Percentiles rank a stretch among this genome's conserved stretches.
phyloP scores from a whole-genome alignment of 352 stramenopile genomes.

The Pilasporangium apinafurcum region DNA sequence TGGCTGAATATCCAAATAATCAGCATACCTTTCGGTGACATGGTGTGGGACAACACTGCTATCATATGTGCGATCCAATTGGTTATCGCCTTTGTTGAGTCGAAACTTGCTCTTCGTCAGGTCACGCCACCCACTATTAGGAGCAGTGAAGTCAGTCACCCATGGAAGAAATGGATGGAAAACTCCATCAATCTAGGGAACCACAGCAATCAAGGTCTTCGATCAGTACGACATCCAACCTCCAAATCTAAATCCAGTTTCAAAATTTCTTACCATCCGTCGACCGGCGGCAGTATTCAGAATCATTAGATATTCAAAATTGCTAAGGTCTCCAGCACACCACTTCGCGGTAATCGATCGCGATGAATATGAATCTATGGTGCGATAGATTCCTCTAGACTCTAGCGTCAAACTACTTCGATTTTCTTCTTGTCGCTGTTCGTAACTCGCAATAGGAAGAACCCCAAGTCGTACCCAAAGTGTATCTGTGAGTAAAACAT shows the following conservation, averaged over 20 bases:
- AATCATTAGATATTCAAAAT: constrained; percentile 92
- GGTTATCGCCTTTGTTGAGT: constrained; percentile 92
- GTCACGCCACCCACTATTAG: constrained; percentile 74
- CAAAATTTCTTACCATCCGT: constrained; percentile 36
- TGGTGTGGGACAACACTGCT: constrained; percentile 89
- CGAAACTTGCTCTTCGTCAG: constrained; percentile 92
- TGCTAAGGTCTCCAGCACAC: constrained; percentile 83
- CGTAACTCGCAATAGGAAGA: constrained; percentile 15
- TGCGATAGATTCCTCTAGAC: background rate
- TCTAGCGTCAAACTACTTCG: background rate
- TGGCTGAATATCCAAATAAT: no score
- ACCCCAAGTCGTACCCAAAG: constrained; percentile 41
- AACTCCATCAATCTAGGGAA: constrained; percentile 45
- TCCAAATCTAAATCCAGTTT: no score
- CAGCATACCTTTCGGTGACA: constrained; percentile 86
- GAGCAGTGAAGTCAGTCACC: constrained; percentile 89
- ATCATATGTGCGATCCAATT: constrained; percentile 88
- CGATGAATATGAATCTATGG: constrained; percentile 9
- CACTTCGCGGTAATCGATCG: constrained; percentile 82
- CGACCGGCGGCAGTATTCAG: constrained; percentile 89
- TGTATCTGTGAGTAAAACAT: constrained; percentile 40
- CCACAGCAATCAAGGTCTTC: background rate
- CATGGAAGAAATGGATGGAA: constrained; percentile 95
- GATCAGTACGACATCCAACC: no score
- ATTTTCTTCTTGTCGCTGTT: background rate